A percentile compares a stretch with the other conserved stretches of the same genome.
These are phyloP conservation scores for Globisporangium nunn DNA, from an alignment of 352 stramenopile genomes.

Conservation along the genomic window DNA sequence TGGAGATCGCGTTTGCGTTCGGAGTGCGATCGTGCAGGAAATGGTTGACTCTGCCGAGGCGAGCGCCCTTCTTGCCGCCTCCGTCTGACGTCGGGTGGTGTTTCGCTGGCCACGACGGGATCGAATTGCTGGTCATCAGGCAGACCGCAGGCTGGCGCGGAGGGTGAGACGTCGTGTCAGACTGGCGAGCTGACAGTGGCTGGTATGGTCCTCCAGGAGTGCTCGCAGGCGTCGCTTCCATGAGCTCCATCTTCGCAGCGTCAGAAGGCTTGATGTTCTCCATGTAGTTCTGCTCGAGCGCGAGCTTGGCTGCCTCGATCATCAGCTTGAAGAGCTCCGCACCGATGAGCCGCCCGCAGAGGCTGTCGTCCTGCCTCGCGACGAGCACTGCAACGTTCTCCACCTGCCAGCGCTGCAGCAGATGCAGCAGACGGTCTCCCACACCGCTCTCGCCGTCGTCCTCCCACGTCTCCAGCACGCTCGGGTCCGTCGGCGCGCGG, in stretches of 20 bases:
- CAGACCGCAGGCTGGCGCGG: conserved; percentile 27
- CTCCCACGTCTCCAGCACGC: conserved; percentile 42
- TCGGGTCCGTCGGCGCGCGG: conserved; percentile 14
- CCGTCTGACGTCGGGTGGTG: conserved; percentile 51
- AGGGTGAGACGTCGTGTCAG: neutral
- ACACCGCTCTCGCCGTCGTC: conserved; percentile 47
- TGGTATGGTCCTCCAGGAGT: conserved; percentile 11
- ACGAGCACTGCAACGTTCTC: conserved; percentile 66
- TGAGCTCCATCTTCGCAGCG: conserved; percentile 41
- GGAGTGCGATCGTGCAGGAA: conserved; percentile 32
- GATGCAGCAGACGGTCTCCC: conserved; percentile 65
- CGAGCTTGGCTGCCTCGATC: conserved; percentile 63
- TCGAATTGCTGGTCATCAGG: conserved; percentile 46
- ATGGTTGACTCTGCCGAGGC: conserved; percentile 62
- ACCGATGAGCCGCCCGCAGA: conserved; percentile 55
- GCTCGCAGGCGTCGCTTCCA: conserved; percentile 9
- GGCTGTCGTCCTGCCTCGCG: conserved; percentile 49
- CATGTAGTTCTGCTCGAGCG: conserved; percentile 69
- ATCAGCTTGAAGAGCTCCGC: conserved; percentile 61
- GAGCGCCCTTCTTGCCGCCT: conserved; percentile 36
- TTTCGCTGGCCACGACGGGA: conserved; percentile 50
- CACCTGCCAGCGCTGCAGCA: conserved; percentile 81
- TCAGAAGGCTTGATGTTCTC: conserved; percentile 37
- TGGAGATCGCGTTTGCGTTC: neutral
- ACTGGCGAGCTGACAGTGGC: conserved; percentile 4